Evolutionary conservation across 2,329 filamentous ascomycete genomes (phyloP), one percentile per base, ranked within the genome.

Genomic region (Ophiocordyceps camponoti-leonardi): DNA sequence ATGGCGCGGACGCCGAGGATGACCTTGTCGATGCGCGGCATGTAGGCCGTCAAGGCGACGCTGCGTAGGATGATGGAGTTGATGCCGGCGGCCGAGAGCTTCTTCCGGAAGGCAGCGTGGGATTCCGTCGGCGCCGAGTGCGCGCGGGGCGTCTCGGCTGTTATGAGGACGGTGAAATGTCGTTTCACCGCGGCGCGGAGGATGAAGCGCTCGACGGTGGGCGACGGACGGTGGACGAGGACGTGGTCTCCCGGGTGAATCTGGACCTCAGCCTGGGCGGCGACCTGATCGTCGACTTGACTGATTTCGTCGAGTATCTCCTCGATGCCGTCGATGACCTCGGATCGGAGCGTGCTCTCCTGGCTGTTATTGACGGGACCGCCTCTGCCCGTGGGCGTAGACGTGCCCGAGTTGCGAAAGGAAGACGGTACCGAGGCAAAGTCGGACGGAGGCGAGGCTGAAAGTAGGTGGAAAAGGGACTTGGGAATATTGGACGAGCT

Each of bases 301-400:
- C 83, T 82, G 47, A 98, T 80, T 65, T 98, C 92, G 58, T 98
- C 92, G 61, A 94, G 84, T 49, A 98, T 87, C 61, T 98, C 92
- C 55, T 86, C 81, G 55, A 98, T 95, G 40, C 88, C 92, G 54
- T 92, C 85, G 52, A 95, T 81, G 23, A 96, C 83, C 62, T 96
- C 92, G 14, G 86, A 86, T 49, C 87, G 83, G 48, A 96, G 70
- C 50, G 93, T 83, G 49, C 83, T 74, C 45, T 68, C 61, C 49
- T 70, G 71, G 42, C 68, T 65, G 42, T 68, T 64, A 16, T 62
- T 28, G 26, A 28, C 61, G 51, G 64, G 63, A 48, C 57, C 19
- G 48, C 52, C 51, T 46, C 52, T 52, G 54, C 61, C 41, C 46
- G 67, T 57, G 20, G 73, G 67, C n/a, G 70, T 73, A 16, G 71